phyloP scores from a whole-genome alignment of 1,284 basidiomycete genomes.

The Cryptococcus neoformans region DNA sequence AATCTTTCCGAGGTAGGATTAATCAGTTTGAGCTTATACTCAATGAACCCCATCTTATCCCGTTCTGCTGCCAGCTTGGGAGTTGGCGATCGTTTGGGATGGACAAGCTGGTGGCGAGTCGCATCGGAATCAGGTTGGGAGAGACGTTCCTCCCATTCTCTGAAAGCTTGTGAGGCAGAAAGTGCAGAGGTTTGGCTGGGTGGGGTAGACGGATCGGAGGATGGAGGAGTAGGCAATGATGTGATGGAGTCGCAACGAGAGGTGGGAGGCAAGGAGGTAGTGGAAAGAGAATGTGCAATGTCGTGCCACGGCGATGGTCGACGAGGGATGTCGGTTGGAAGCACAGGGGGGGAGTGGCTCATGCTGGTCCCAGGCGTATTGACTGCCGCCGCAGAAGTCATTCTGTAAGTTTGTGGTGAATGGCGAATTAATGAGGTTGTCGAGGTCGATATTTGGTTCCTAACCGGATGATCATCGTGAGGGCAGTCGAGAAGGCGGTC shows the following conservation, averaged over 20 bases:
- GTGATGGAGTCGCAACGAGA: constrained; percentile 10
- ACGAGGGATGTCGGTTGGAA: constrained; percentile 17
- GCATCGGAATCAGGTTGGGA: constrained; percentile 24
- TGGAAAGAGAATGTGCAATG: constrained; percentile 37
- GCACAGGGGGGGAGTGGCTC: background rate
- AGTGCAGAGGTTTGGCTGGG: constrained; percentile 2
- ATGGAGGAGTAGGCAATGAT: background rate
- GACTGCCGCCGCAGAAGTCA: background rate
- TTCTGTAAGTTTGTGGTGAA: background rate
- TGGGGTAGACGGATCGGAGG: constrained; percentile 1
- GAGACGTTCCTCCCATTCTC: constrained; percentile 39
- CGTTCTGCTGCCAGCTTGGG: constrained; percentile 44
- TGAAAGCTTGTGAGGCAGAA: constrained; percentile 30
- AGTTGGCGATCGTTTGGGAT: constrained; percentile 7
- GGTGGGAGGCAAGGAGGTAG: constrained; percentile 23
- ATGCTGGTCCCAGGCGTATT: too few relatives aligned
- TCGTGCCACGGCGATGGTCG: constrained; percentile 47
- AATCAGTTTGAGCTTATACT: constrained; percentile 51
- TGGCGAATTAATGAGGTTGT: background rate
- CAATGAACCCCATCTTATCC: constrained; percentile 49
- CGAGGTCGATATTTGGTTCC: background rate
- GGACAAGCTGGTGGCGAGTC: constrained; percentile 33
- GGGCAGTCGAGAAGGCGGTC: background rate
- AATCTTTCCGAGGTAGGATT: constrained; percentile 49
- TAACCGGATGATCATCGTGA: constrained; percentile 1